A percentile compares a stretch with the other conserved stretches of the same genome.
These are phyloP conservation scores for Balakata baccata DNA, from an alignment of 345 rosid species.

Conservation along the genomic window DNA sequence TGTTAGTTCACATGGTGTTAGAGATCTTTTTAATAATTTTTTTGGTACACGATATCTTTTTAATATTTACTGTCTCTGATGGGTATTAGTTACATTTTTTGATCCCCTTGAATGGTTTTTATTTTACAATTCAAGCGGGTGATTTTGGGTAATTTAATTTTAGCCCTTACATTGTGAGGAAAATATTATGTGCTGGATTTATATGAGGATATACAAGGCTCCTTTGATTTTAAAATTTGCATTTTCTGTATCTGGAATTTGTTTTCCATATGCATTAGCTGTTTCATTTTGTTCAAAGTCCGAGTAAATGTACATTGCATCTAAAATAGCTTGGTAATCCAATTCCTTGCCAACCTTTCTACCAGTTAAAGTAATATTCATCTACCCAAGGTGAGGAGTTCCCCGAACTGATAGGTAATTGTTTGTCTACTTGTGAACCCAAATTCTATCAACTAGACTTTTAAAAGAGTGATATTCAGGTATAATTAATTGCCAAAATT, in stretches of 20 bases:
- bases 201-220: slow-evolving; percentile 5
- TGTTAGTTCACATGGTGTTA: slow-evolving; percentile 13
- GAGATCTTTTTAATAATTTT: slow-evolving; percentile 19
- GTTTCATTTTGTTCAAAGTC: too few relatives aligned
- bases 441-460: too few relatives aligned
- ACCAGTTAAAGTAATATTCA: too few relatives aligned
- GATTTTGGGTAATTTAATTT: slow-evolving; percentile 6
- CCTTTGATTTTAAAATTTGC: background rate
- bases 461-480: too few relatives aligned
- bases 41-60: too few relatives aligned
- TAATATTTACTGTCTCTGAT: slow-evolving; percentile 10
- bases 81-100: background rate
- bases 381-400: too few relatives aligned
- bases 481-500: too few relatives aligned
- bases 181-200: background rate
- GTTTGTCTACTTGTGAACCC: too few relatives aligned
- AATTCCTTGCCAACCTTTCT: too few relatives aligned
- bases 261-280: background rate
- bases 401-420: too few relatives aligned
- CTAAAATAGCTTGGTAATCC: too few relatives aligned
- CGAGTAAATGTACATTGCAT: too few relatives aligned
- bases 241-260: background rate
- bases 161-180: background rate
- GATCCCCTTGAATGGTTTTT: slow-evolving; percentile 25
- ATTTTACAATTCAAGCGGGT: slow-evolving; percentile 15